Base-by-base conservation (phyloP, 805 yeast species). In the Brettanomyces sp. region DNA sequence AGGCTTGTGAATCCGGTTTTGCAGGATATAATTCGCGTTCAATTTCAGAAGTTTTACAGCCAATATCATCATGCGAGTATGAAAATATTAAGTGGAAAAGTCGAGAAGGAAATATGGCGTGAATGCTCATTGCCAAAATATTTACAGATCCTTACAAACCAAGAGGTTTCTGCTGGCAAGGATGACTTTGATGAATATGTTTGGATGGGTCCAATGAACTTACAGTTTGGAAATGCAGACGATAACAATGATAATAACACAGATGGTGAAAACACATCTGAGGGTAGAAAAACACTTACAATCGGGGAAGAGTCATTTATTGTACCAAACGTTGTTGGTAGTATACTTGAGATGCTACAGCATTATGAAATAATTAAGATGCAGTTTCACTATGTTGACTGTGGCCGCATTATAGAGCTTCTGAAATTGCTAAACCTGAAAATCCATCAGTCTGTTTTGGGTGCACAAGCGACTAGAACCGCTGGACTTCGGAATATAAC, bases 91-190 rank as follows among this genome's bases (percentile, higher is more conserved):
- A 66, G 74, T 5, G 57, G 57, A 4, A 65, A 69, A 14, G 67
- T 85, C 46, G 89, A 85, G 43, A 66, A 68, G 41, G 98, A 90
- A 52, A 67, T 67, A 22, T 91, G 98, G 98, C 78, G 76, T 48
- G 95, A 90, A 45, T 76, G 74, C 18, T 74, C 76, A n/a, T 75
- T 80, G 8, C 58, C 76, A 0, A 57, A 65, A 1, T 57, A 59
- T 1, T 60, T 79, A 2, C 90, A 84, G 55, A 53, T 46, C 3
- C 56, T 64, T 12, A 73, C 79, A 4, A 77, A 77, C 53, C 71
- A 70, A 38, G 71, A 84, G 11, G 68, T 74, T 1, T 67, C 69
- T 12, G 62, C 77, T n/a, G 66, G 70, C 2, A 56, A 69, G 9
- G 59, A 56, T 24, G 57, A 53, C 13, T 51, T 59, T 41, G 80